These are phyloP conservation scores for Gossypium stocksii DNA, from an alignment of 345 rosid genomes.

Conservation along the genomic window DNA sequence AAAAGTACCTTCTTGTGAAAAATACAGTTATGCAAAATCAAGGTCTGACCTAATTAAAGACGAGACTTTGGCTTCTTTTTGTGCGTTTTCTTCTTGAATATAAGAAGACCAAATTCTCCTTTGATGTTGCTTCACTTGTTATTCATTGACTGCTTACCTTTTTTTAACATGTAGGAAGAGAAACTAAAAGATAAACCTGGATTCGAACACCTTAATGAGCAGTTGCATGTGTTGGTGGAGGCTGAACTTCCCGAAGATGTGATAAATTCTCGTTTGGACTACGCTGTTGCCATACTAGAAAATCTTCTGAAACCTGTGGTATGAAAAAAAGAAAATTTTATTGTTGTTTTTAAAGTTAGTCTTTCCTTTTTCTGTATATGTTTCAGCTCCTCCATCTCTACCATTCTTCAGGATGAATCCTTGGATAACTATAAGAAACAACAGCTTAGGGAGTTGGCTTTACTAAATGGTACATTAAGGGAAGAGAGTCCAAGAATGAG, in stretches of 20 bases:
- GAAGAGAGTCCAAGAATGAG: conserved; percentile 90
- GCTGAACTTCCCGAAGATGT: conserved; percentile 88
- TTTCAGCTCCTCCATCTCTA: neutral
- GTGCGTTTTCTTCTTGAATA: neutral
- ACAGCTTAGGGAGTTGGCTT: conserved; percentile 81
- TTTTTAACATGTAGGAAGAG: conserved; percentile 54
- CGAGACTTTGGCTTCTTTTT: neutral
- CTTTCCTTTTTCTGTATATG: neutral
- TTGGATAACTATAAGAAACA: conserved; percentile 86
- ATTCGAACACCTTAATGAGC: conserved; percentile 89
- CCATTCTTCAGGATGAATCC: conserved; percentile 65
- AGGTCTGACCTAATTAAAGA: too few relatives aligned
- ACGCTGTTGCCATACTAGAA: conserved; percentile 67
- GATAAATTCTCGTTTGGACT: conserved; percentile 61
- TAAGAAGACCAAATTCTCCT: neutral
- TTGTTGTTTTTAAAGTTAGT: neutral
- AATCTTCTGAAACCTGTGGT: conserved; percentile 92
- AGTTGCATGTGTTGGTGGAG: conserved; percentile 77
- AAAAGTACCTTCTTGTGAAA: too few relatives aligned
- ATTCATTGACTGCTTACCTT: neutral
- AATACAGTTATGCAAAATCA: too few relatives aligned
- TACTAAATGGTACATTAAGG: conserved; percentile 75
- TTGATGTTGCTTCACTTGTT: neutral
- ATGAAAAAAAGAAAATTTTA: conserved; percentile 12
- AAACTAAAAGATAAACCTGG: conserved; percentile 89